These are phyloP conservation scores for Cercospora sesami DNA, from an alignment of 2,329 filamentous ascomycete species.

Conservation along the genomic window DNA sequence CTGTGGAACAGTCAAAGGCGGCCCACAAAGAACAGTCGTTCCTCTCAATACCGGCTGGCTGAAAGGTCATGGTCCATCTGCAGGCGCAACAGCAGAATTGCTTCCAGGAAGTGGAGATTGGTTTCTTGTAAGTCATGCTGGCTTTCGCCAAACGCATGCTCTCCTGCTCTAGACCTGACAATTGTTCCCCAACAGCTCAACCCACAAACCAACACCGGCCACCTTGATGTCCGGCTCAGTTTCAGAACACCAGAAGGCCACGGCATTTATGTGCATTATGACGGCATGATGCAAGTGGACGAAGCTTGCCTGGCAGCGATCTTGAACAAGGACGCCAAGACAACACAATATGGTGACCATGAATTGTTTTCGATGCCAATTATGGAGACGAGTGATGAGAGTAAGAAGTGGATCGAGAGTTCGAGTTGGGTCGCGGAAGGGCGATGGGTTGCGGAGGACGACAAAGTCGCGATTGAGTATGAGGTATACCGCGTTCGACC, in stretches of 20 bases:
- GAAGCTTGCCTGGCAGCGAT: slow-evolving; percentile 5
- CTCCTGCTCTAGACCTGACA: background rate
- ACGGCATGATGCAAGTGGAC: slow-evolving; percentile 13
- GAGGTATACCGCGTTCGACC: slow-evolving; percentile 13
- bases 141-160: background rate
- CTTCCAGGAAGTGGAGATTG: slow-evolving; percentile 13
- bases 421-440: slow-evolving; percentile 11
- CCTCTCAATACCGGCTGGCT: slow-evolving; percentile 12
- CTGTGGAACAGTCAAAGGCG: slow-evolving; percentile 7
- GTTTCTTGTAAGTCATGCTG: background rate
- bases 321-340: slow-evolving; percentile 5
- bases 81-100: slow-evolving; percentile 3
- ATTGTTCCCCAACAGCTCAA: background rate
- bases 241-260: slow-evolving; percentile 4
- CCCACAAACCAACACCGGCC: slow-evolving; percentile 3
- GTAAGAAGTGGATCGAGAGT: slow-evolving; percentile 16
- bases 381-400: slow-evolving; percentile 12
- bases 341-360: slow-evolving; percentile 16
- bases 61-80: background rate
- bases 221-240: slow-evolving; percentile 16
- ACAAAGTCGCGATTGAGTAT: slow-evolving; percentile 11
- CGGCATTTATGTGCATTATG: slow-evolving; percentile 11
- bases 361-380: slow-evolving; percentile 14
- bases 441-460: slow-evolving; percentile 7
- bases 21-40: slow-evolving; percentile 5